These are phyloP conservation scores for Talaromyces sp. DNA, from an alignment of 2,329 filamentous ascomycete genomes.

Conservation along the genomic window DNA sequence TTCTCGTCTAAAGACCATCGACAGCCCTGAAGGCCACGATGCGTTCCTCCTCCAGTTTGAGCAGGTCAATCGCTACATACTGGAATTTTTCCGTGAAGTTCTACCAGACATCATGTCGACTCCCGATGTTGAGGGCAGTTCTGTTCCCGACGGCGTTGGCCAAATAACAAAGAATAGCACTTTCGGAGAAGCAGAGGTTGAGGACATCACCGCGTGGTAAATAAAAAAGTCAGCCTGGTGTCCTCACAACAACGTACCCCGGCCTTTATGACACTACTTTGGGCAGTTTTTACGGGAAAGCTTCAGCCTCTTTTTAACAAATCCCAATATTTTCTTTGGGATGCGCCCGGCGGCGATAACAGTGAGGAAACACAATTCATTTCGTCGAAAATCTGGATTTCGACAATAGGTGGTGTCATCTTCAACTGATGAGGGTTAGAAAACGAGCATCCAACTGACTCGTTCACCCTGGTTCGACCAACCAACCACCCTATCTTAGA, in stretches of 20 bases:
- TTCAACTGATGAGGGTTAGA: slow-evolving; percentile 25
- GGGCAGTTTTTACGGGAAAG: not conserved
- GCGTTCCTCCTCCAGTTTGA: slow-evolving; percentile 95
- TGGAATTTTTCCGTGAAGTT: slow-evolving; percentile 75
- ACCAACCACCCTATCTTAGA: slow-evolving; percentile 26
- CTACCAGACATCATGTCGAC: slow-evolving; percentile 82
- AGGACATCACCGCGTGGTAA: slow-evolving; percentile 93
- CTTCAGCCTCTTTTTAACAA: not conserved
- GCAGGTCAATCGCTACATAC: slow-evolving; percentile 84
- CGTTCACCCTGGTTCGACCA: slow-evolving; percentile 30
- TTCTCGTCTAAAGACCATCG: slow-evolving; percentile 75
- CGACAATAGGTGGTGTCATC: slow-evolving; percentile 14
- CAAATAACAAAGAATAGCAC: slow-evolving; percentile 78
- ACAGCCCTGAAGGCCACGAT: slow-evolving; percentile 92
- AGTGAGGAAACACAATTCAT: not conserved
- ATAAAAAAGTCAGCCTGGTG: not conserved
- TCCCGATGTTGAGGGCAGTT: slow-evolving; percentile 44
- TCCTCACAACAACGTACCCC: not conserved
- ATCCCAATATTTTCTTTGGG: not conserved
- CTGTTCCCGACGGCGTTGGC: slow-evolving; percentile 51
- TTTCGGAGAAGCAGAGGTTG: slow-evolving; percentile 92
- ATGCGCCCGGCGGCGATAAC: not conserved
- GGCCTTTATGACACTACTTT: not conserved
- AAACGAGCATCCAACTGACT: slow-evolving; percentile 38
- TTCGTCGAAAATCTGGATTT: slow-evolving; percentile 2